phyloP scores from a whole-genome alignment of 1,139 yeast genomes.

The Geotrichum fermentans region DNA sequence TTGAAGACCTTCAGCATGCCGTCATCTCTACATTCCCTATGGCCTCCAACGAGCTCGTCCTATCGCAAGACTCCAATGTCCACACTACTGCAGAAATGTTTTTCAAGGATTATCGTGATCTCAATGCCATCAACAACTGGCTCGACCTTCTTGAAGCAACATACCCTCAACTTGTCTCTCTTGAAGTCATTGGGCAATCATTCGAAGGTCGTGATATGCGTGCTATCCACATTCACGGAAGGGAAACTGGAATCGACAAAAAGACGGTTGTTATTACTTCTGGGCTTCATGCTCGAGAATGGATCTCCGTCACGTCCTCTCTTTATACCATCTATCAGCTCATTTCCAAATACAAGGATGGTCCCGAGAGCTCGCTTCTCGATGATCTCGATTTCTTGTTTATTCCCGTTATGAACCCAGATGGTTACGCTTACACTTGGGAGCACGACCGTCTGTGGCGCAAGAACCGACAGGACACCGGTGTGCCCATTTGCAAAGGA shows the following conservation, averaged over 20 bases:
- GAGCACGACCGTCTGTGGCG: conserved; percentile 76
- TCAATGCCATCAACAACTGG: conserved; percentile 70
- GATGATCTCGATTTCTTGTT: conserved; percentile 62
- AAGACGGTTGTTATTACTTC: conserved; percentile 75
- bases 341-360: conserved; percentile 43
- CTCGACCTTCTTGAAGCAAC: conserved; percentile 48
- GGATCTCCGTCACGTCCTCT: conserved; percentile 74
- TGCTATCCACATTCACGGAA: conserved; percentile 54
- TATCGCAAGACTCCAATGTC: conserved; percentile 16
- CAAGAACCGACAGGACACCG: conserved; percentile 77
- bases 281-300: conserved; percentile 86
- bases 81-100: conserved; percentile 39
- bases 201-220: conserved; percentile 66
- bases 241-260: conserved; percentile 42
- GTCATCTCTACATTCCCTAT: conserved; percentile 31
- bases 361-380: conserved; percentile 27
- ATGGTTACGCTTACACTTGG: conserved; percentile 87
- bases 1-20: conserved; percentile 34
- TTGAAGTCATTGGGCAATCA: conserved; percentile 70
- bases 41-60: conserved; percentile 4
- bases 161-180: conserved; percentile 54
- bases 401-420: conserved; percentile 83
- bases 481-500: conserved; percentile 64
- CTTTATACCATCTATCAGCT: conserved; percentile 58
- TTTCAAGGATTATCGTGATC: conserved; percentile 65